Base-by-base conservation (phyloP, 2,329 filamentous ascomycete genomes). In the Colletotrichum higginsianum region DNA sequence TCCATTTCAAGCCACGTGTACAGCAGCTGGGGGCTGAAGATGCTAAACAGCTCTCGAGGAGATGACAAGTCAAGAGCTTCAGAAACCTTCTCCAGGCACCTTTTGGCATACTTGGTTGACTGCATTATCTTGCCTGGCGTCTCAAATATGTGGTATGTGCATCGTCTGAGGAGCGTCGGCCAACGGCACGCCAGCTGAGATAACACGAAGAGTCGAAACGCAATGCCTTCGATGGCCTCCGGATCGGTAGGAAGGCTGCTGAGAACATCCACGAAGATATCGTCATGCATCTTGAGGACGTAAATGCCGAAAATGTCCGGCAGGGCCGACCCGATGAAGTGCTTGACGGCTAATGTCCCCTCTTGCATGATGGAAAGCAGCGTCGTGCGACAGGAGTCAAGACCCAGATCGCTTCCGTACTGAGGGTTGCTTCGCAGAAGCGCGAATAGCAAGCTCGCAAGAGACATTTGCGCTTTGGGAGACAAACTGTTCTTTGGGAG, bases 61-160 rank as follows among this genome's bases (percentile, higher is more conserved):
- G 90, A 89, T 30, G 86, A 81, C 26, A 98, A 86, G 0, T 86
- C 82, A 44, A 98, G 87, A 0, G 87, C 86, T 15, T 80, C 82
- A 4, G 95, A 90, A 42, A 98, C 90, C 15, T 88, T 85, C 5
- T 81, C 79, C 53, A 98, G 85, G 75, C 94, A 97, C 62, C 88
- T 88, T 66, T 88, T 89, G 1, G 96, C 95, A 82, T 98, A 93
- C 23, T 86, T 84, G 23, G 87, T 85, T 8, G 93, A 92, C 13
- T 84, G 82, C 3, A 87, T 82, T 16, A 97, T 89, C 67, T 91
- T 90, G 1, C 93, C 94, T 2, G 95, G 93, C 0, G 93, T 94
- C 80, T 98, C 96, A 76, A 98, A 98, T 26, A 98, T 95, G 80
- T 96, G 93, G 79, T 98, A 99, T 21, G 97, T 93, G 75, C 94